These are phyloP conservation scores for Entophlyctis luteolus DNA, from an alignment of 192 early-diverging fungal genomes.

Conservation along the genomic window DNA sequence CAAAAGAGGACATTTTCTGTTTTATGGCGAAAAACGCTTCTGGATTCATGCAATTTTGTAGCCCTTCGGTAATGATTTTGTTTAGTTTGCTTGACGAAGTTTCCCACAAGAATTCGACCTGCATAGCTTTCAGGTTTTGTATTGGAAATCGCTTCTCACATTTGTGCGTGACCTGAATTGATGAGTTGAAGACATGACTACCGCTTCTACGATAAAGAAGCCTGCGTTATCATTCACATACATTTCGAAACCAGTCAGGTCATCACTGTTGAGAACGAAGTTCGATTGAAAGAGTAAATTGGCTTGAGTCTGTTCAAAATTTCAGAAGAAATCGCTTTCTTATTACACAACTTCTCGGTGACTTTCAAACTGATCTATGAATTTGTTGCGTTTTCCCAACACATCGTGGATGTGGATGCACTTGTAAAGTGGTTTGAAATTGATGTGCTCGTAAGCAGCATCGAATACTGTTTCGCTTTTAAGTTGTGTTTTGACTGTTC, in stretches of 20 bases:
- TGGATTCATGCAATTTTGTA: slow-evolving; percentile 75
- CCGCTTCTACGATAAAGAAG: slow-evolving; percentile 93
- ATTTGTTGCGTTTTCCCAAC: slow-evolving; percentile 79
- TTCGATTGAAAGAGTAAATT: slow-evolving; percentile 74
- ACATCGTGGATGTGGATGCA: slow-evolving; percentile 95
- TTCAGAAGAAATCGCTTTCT: no score
- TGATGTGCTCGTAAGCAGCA: slow-evolving; percentile 71
- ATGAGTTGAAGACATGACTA: slow-evolving; percentile 78
- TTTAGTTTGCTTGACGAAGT: slow-evolving; percentile 77
- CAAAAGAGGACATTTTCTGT: slow-evolving; percentile 73
- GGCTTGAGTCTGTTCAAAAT: slow-evolving; percentile 68
- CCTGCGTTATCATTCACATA: slow-evolving; percentile 89
- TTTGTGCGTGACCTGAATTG: slow-evolving; percentile 84
- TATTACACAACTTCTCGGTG: slow-evolving; percentile 83
- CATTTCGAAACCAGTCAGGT: slow-evolving; percentile 62
- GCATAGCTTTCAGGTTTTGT: slow-evolving; percentile 23
- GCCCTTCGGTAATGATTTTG: slow-evolving; percentile 68
- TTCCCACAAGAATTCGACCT: slow-evolving; percentile 90
- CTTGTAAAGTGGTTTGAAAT: slow-evolving; percentile 92
- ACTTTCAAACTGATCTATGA: slow-evolving; percentile 83
- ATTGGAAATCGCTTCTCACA: slow-evolving; percentile 19
- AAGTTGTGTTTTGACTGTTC: no score
- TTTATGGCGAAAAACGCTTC: slow-evolving; percentile 79
- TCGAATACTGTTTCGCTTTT: slow-evolving; percentile 37
- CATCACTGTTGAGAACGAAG: slow-evolving; percentile 65